Evolutionary conservation across 2,329 filamentous ascomycete species (phyloP).

Genomic region (Setomelanomma holmii): DNA sequence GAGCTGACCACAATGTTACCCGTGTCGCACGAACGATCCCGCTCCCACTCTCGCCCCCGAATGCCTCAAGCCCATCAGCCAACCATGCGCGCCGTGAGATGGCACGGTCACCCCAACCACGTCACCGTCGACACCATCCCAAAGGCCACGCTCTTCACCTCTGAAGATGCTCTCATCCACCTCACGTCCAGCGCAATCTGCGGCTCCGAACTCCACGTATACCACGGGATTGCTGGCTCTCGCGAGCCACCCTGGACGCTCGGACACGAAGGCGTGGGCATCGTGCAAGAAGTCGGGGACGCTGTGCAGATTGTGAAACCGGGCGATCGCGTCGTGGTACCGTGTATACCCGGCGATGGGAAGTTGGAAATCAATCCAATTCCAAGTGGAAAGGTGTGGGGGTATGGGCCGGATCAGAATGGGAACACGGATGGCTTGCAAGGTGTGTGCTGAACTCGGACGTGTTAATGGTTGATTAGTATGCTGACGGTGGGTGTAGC

Average conservation of each 20-base stretch:
- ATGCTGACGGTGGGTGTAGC: constrained; percentile 7
- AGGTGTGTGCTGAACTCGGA: constrained; percentile 6
- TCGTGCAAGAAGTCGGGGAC: constrained; percentile 76
- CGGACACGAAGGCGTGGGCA: constrained; percentile 87
- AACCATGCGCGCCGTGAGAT: constrained; percentile 2
- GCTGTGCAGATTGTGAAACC: constrained; percentile 76
- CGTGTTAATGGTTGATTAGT: background rate
- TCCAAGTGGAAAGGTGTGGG: background rate
- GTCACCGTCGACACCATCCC: constrained; percentile 44
- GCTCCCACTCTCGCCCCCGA: too few relatives aligned
- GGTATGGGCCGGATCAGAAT: constrained; percentile 2
- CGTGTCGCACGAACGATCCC: too few relatives aligned
- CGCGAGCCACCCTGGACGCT: constrained; percentile 80
- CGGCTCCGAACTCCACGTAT: constrained; percentile 29
- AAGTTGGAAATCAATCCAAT: constrained; percentile 2
- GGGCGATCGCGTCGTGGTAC: constrained; percentile 64
- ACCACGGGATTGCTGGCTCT: constrained; percentile 72
- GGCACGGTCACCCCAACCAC: constrained; percentile 19
- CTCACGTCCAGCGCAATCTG: constrained; percentile 51
- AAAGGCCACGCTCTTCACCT: constrained; percentile 41
- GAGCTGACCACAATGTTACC: too few relatives aligned
- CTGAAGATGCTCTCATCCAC: constrained; percentile 48
- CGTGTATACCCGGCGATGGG: constrained; percentile 14
- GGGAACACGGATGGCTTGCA: background rate
- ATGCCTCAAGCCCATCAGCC: too few relatives aligned